phyloP scores from a whole-genome alignment of 139 green algal genomes.

The Chlorella sp. region DNA sequence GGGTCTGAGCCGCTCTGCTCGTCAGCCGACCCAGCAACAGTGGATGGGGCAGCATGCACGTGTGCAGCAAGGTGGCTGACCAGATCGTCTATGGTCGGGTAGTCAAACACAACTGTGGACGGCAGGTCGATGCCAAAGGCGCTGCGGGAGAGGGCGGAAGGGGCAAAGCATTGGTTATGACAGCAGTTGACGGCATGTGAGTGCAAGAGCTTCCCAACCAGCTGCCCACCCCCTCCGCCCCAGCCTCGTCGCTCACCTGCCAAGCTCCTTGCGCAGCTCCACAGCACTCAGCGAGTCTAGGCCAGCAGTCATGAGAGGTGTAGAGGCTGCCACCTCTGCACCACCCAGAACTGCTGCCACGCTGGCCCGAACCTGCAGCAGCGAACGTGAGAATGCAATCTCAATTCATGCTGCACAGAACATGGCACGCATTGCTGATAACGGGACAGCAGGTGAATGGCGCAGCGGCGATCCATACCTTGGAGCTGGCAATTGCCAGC shows the following conservation, averaged over 20 bases:
- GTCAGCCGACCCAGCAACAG: neutral
- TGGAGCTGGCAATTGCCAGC: neutral
- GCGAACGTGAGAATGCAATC: neutral
- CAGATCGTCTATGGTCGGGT: slow-evolving; percentile 36
- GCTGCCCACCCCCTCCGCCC: too few relatives aligned
- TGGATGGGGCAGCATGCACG: neutral
- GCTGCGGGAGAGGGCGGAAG: neutral
- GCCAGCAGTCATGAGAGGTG: slow-evolving; percentile 52
- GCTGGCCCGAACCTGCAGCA: neutral
- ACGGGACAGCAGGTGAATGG: too few relatives aligned
- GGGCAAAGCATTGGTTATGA: too few relatives aligned
- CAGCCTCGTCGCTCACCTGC: neutral
- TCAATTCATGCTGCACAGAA: too few relatives aligned
- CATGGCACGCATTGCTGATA: too few relatives aligned
- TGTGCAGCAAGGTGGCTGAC: neutral
- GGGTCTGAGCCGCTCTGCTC: too few relatives aligned
- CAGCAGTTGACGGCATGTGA: too few relatives aligned
- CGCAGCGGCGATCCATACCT: too few relatives aligned
- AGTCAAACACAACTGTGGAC: slow-evolving; percentile 64
- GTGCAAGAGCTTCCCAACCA: too few relatives aligned
- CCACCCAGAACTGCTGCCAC: neutral
- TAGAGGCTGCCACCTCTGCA: slow-evolving; percentile 4
- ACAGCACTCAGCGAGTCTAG: slow-evolving; percentile 74
- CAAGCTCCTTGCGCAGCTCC: slow-evolving; percentile 54
- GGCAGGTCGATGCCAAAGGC: slow-evolving; percentile 46